Evolutionary conservation across 2,329 filamentous ascomycete species (phyloP), one percentile per base, ranked within the genome.

Genomic region (Alternaria rosae): DNA sequence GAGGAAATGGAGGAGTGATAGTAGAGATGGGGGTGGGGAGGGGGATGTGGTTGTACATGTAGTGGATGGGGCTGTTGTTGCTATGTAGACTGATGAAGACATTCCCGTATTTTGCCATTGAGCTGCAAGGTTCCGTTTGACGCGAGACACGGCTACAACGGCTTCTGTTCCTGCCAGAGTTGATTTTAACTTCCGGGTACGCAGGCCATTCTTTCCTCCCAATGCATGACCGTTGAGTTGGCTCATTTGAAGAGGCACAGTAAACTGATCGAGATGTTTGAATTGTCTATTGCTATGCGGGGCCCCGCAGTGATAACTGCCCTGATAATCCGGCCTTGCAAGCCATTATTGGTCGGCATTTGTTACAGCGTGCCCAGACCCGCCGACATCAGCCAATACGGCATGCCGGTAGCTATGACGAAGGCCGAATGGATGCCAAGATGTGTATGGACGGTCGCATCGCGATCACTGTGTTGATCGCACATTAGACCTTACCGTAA

Each of bases 361-460:
- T n/a, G 17, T 20, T 20, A 35, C 23, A 5, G 30, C 26, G 10
- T 32, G 50, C 50, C 50, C 51, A 59, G 57, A 54, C 30, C 30
- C n/a, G 52, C 57, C 15, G 56, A 65, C 56, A 57, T 59, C 57
- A 57, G 59, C 65, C 62, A 66, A 66, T 64, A 59, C 17, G 45
- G 32, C n/a, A 30, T 50, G 35, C 56, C 35, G 44, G 59, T 60
- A 53, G 58, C 50, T 60, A 59, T 60, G 59, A 65, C 59, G 64
- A 60, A 45, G 59, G 41, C 42, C 17, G 51, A 43, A 35, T 25
- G 47, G 44, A 25, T 21, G 56, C 52, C 52, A 58, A 52, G 44
- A 47, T 26, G 25, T 26, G n/a, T 57, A 28, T 26, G 23, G 43
- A n/a, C n/a, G 28, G 47, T 32, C 47, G 42, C 48, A 58, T 44